phyloP scores from a whole-genome alignment of 2,329 filamentous ascomycete genomes.

The Pestalotiopsis sp. region DNA sequence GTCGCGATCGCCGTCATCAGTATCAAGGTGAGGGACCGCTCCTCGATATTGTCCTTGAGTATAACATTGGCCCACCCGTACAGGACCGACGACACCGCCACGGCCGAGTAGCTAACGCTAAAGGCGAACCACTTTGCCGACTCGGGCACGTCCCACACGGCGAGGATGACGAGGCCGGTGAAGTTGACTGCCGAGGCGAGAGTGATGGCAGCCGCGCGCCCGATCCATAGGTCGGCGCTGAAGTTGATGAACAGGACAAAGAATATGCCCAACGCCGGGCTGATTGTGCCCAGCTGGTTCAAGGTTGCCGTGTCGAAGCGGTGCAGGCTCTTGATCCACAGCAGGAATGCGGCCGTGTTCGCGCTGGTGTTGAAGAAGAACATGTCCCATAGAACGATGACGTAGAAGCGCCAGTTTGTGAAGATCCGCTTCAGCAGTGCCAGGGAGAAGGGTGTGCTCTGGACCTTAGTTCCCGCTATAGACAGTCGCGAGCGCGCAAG shows the following conservation, averaged over 20 bases:
- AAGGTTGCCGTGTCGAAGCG: constrained; percentile 47
- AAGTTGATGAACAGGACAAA: constrained; percentile 58
- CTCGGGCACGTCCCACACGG: constrained; percentile 59
- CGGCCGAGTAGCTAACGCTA: constrained; percentile 48
- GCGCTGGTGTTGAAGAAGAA: constrained; percentile 60
- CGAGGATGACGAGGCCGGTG: constrained; percentile 54
- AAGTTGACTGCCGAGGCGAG: constrained; percentile 52
- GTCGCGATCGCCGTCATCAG: constrained; percentile 56
- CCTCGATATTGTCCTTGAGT: constrained; percentile 45
- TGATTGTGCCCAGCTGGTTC: constrained; percentile 54
- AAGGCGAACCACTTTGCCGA: constrained; percentile 57
- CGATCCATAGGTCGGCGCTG: constrained; percentile 53
- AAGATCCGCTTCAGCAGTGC: constrained; percentile 6
- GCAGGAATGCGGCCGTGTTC: constrained; percentile 50
- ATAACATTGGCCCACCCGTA: constrained; percentile 59
- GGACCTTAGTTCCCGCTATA: constrained; percentile 38
- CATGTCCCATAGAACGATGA: constrained; percentile 53
- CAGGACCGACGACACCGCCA: constrained; percentile 56
- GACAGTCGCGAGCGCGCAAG: constrained; percentile 48
- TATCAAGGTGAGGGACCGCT: constrained; percentile 52
- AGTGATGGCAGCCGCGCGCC: constrained; percentile 58
- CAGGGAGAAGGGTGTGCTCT: constrained; percentile 5
- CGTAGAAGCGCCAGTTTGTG: constrained; percentile 25
- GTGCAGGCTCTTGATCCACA: constrained; percentile 60
- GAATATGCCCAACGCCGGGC: constrained; percentile 58